Evolutionary conservation across 495 filamentous ascomycete species (phyloP), one percentile per base, ranked within the genome.

Genomic region (Neurospora intermedia): DNA sequence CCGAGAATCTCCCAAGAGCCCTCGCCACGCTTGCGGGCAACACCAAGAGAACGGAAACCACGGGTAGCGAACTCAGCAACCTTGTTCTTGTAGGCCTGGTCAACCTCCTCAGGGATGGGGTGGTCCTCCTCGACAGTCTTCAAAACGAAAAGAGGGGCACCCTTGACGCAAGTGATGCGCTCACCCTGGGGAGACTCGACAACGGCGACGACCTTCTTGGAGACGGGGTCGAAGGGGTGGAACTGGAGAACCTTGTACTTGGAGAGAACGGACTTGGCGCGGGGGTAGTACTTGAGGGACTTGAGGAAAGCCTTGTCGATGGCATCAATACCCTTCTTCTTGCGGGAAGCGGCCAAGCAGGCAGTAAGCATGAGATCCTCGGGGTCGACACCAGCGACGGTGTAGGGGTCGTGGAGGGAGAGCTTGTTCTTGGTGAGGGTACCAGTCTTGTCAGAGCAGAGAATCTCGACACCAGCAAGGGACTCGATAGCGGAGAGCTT

Each of bases 371-470:
- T 95, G 72, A 97, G 89, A 72, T 96, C 93, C 78, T 94, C 89
- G 46, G 89, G 85, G 74, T 93, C 91, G 70, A 95, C 89, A 77
- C 93, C 93, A 74, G 87, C 84, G 42, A 94, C 90, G 69, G 91
- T 92, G 84, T 89, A 97, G 42, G 94, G 94, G 76, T 96, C 94
- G 69, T 89, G 85, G 70, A 97, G 87, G 45, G 93, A 93, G 20
- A 97, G 88, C 83, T 94, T 95, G 86, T 97, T 97, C 85, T 94
- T 94, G 78, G 94, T 97, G 74, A 97, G 83, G 73, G 91, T 96
- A 90, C 93, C 93, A 70, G 93, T 97, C 87, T 98, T 98, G 85
- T 98, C 94, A 59, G 94, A 98, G 87, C 94, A 98, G 75, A 97
- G 90, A 81, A 97, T 96, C 85, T 97, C 93, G 72, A 97, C 94